Evolutionary conservation across 768 basidiomycete genomes (phyloP), one percentile per base, ranked within the genome.

Genomic region (Kwoniella mangroviensis): DNA sequence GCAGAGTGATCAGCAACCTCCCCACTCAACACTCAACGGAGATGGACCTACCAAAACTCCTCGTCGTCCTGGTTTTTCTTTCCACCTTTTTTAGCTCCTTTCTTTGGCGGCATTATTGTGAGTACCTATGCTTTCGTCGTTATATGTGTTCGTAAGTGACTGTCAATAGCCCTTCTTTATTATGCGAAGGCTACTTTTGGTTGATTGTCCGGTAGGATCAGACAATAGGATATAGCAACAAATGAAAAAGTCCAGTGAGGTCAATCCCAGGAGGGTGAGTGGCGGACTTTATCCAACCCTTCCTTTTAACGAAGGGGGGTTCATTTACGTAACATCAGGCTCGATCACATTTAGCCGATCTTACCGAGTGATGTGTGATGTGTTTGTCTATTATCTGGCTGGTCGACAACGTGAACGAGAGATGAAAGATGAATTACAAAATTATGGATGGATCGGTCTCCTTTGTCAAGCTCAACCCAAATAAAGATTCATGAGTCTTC

Each of bases 41-140:
- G 53, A n/a, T 19, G 19, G 24, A 74, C 85, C 42, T 59, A 92
- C 93, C 93, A 96, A 84, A 87, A 91, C 49, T 88, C 89, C 13
- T 78, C 79, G 76, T 93, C 92, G 73, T 95, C 93, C 75, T 90
- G 89, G 54, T 85, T 86, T 76, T 89, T 90, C 85, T 94, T 94
- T 40, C 87, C 89, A 79, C 94, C 95, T 86, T 95, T 96, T 73
- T 90, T 93, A 53, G 74, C 82, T 81, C 93, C 93, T 81, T 86
- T 87, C 81, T 90, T 90, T 34, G 89, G 89, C 41, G 89, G 85
- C 88, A 89, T 88, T 45, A 19, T n/a, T 0, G 34, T 22, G 13
- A 26, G 1, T 12, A 11, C 26, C 17, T 54, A 21, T 51, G 15
- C 17, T 5, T 51, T 51, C 15, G 21, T 51, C 49, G 21, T 17